Evolutionary conservation across 768 basidiomycete species (phyloP), one percentile per base, ranked within the genome.

Genomic region (Phanerochaete carnosa): DNA sequence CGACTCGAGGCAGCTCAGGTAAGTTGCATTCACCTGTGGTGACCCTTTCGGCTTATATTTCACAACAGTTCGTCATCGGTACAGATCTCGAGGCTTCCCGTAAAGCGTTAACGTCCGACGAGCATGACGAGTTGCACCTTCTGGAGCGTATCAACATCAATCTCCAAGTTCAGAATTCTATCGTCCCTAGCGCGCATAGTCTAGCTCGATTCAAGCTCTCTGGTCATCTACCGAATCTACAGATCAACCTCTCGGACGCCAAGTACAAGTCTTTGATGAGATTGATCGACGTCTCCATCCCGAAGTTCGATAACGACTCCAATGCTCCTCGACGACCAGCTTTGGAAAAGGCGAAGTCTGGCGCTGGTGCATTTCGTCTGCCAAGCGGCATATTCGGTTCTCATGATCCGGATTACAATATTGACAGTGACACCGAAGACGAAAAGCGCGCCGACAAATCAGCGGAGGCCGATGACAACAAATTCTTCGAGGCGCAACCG

Each of bases 221-320:
- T 0, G 97, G 95, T 8, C 88, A 87, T 61, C 77, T 99, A 43
- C 95, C 96, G 1, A 84, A 84, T 30, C 79, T 99, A 11, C 90
- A 91, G 68, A 81, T 97, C 71, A 98, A 99, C 72, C 76, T 95
- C 47, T 94, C 92, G 23, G 92, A 94, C 68, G 84, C 84, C 8
- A 96, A 95, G 72, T 96, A 96, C 75, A 90, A 95, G 74, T 83
- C 88, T 1, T 74, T 98, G 46, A 94, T 99, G 92, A 86, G 92
- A 9, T 79, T 98, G 59, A 83, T 98, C 66, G 95, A 98, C 67
- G 87, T 95, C 28, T 85, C 88, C 29, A 87, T 98, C 39, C 97
- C 97, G 15, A 83, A 88, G 60, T 89, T 98, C 65, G 88, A 83
- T 25, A 72, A 66, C 50, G 70, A 72, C 25, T 51, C 52, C 13